A percentile compares a stretch with the other conserved stretches of the same genome.
phyloP scores from a whole-genome alignment of 495 filamentous ascomycete species.

The Penicillium waksmanii region DNA sequence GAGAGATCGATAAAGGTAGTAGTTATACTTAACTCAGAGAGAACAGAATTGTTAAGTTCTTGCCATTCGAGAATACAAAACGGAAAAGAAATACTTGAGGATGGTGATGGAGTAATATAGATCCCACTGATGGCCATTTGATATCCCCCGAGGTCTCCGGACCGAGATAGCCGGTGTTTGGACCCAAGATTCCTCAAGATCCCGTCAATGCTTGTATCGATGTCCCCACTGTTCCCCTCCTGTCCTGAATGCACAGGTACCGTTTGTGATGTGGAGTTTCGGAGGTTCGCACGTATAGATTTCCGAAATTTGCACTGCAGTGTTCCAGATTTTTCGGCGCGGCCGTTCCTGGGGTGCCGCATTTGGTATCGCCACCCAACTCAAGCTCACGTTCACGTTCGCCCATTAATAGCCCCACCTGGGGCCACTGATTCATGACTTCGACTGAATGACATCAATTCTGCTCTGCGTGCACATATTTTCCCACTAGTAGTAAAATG shows the following conservation, averaged over 20 bases:
- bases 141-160: no score
- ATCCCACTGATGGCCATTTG: no score
- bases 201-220: slow-evolving; percentile 11
- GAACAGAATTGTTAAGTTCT: not conserved
- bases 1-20: no score
- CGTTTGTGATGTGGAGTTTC: not conserved
- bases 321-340: not conserved
- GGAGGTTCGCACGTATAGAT: not conserved
- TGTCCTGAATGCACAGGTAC: not conserved
- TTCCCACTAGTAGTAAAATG: slow-evolving; percentile 17
- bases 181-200: slow-evolving; percentile 15
- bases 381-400: not conserved
- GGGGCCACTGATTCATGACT: slow-evolving; percentile 3
- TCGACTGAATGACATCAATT: slow-evolving; percentile 18
- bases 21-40: no score
- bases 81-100: no score
- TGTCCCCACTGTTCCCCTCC: not conserved
- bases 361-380: not conserved
- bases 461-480: slow-evolving; percentile 8
- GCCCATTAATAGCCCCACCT: slow-evolving; percentile 2
- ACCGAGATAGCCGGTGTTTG: slow-evolving; percentile 7
- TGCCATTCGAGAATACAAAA: not conserved
- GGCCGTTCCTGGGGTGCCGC: not conserved
- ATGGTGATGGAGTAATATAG: no score
- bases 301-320: not conserved